Conservation (phyloP, 345 rosid species). For the Odontarrhena argentea region DNA sequence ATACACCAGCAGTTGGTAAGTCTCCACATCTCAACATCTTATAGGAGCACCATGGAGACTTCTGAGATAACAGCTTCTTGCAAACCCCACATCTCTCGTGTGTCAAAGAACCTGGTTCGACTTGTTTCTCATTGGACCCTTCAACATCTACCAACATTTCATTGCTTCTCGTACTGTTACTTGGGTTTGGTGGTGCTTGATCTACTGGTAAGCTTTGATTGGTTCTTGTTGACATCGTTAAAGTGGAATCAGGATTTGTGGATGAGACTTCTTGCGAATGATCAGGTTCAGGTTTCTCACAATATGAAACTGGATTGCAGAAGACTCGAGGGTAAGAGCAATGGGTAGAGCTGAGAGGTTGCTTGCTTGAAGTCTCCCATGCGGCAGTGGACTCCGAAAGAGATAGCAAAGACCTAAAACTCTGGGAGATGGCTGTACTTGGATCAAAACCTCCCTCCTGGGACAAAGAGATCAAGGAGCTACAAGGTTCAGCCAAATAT, state of each 20-base stretch:
- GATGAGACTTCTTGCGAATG: conserved; percentile 33
- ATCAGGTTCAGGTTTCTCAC: conserved; percentile 50
- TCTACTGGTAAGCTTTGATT: conserved; percentile 50
- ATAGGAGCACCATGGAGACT: conserved; percentile 83
- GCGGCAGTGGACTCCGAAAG: conserved; percentile 53
- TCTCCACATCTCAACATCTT: conserved; percentile 72
- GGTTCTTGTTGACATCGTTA: conserved; percentile 50
- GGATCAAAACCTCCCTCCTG: conserved; percentile 52
- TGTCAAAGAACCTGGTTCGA: conserved; percentile 36
- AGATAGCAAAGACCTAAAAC: conserved; percentile 60
- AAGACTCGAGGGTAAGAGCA: conserved; percentile 68
- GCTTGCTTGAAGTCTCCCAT: conserved; percentile 58
- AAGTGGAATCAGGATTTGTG: conserved; percentile 39
- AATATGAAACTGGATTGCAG: conserved; percentile 79
- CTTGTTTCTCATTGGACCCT: conserved; percentile 63
- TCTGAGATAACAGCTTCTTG: conserved; percentile 64
- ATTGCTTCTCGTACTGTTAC: conserved; percentile 67
- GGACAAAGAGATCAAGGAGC: conserved; percentile 25
- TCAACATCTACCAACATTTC: conserved; percentile 70
- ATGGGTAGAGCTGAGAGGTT: conserved; percentile 45
- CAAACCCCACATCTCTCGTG: conserved; percentile 77
- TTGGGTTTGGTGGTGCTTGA: conserved; percentile 54
- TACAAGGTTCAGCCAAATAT: conserved; percentile 24
- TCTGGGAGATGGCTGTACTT: conserved; percentile 51
- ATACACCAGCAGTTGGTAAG: conserved; percentile 79